Conservation (phyloP, 352 stramenopile species). For the Phytophthora nicotianae region DNA sequence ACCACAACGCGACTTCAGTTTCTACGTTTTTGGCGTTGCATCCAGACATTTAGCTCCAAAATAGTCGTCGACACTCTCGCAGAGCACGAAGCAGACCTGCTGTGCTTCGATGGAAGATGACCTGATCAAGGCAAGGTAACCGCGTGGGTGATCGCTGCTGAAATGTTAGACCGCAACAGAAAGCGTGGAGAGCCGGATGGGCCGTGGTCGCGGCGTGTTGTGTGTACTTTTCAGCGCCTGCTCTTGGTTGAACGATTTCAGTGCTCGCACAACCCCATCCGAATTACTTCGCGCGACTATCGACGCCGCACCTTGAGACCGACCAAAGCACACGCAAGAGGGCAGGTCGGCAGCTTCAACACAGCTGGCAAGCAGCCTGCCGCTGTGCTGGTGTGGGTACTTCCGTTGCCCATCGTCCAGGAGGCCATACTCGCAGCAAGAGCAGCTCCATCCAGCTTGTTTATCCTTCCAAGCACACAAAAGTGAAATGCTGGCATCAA, state of each 20-base stretch:
- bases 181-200: slow-evolving; percentile 9
- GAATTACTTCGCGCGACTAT: slow-evolving; percentile 21
- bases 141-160: slow-evolving; percentile 8
- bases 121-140: no score
- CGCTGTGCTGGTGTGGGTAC: not conserved
- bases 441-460: slow-evolving; percentile 10
- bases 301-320: slow-evolving; percentile 4
- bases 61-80: not conserved
- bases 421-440: not conserved
- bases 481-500: slow-evolving; percentile 4
- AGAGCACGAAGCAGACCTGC: not conserved
- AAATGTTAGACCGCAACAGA: slow-evolving; percentile 12
- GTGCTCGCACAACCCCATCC: slow-evolving; percentile 17
- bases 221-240: slow-evolving; percentile 15
- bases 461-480: slow-evolving; percentile 6
- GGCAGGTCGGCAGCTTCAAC: slow-evolving; percentile 12
- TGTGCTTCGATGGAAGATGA: not conserved
- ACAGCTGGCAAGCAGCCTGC: slow-evolving; percentile 11
- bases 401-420: not conserved
- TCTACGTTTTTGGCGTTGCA: slow-evolving; percentile 9
- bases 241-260: slow-evolving; percentile 30
- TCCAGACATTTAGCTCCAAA: not conserved
- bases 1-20: slow-evolving; percentile 25
- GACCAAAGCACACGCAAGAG: not conserved
- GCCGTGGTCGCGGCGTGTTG: slow-evolving; percentile 2